A percentile compares a stretch with the other conserved stretches of the same genome.
phyloP scores from a whole-genome alignment of 345 rosid species.

The Euclidium syriacum region DNA sequence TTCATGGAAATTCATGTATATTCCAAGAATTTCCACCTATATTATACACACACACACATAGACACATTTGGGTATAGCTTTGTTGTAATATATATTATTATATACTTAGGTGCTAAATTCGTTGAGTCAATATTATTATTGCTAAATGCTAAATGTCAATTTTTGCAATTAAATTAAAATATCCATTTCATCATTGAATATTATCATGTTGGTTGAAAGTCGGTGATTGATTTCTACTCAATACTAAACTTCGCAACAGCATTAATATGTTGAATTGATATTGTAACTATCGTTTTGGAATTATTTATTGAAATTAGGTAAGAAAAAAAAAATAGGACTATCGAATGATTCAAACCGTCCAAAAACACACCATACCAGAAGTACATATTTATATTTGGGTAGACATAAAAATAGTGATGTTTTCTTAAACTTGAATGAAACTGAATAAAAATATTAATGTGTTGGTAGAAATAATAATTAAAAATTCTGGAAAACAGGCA shows the following conservation, averaged over 20 bases:
- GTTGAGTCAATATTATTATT: too few relatives aligned
- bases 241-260: neutral
- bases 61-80: neutral
- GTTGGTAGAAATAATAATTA: neutral
- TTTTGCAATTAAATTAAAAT: neutral
- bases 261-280: constrained; percentile 7
- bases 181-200: neutral
- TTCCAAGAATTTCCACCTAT: neutral
- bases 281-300: constrained; percentile 13
- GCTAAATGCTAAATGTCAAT: neutral
- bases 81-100: neutral
- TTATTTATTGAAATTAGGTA: neutral
- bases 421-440: neutral
- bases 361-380: constrained; percentile 21
- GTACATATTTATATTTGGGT: neutral
- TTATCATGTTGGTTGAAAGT: constrained; percentile 3
- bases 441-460: neutral
- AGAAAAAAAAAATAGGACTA: neutral
- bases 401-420: neutral
- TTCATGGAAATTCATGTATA: neutral
- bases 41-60: neutral
- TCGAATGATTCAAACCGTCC: neutral
- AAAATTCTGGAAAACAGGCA: constrained; percentile 41
- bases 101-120: neutral
- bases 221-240: constrained; percentile 6